phyloP scores from a whole-genome alignment of 768 basidiomycete genomes.

The Leccinellum rugosiceps region DNA sequence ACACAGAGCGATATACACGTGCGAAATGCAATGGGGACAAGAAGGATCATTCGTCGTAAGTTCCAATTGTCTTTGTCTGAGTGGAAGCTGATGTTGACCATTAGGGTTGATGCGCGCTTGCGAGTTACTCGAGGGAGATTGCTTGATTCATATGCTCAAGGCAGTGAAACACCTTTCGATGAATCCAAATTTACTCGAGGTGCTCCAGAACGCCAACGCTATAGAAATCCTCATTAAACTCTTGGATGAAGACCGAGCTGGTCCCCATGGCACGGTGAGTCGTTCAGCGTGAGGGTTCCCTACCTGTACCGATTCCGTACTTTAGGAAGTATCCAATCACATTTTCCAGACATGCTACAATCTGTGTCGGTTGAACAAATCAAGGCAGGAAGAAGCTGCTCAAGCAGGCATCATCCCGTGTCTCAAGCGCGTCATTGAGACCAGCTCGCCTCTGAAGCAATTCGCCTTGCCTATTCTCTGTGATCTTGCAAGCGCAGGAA shows the following conservation, averaged over 20 bases:
- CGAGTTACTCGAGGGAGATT: slow-evolving; percentile 81
- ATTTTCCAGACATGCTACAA: slow-evolving; percentile 98
- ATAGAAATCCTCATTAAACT: slow-evolving; percentile 88
- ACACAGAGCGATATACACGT: slow-evolving; percentile 96
- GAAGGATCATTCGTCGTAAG: slow-evolving; percentile 88
- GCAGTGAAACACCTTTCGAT: slow-evolving; percentile 96
- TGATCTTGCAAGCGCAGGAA: slow-evolving; percentile 92
- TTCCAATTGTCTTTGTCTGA: slow-evolving; percentile 7
- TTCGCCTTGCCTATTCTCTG: slow-evolving; percentile 96
- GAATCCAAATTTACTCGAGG: slow-evolving; percentile 85
- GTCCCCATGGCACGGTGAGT: slow-evolving; percentile 77
- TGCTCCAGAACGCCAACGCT: slow-evolving; percentile 93
- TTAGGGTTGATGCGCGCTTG: slow-evolving; percentile 85
- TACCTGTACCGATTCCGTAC: neutral
- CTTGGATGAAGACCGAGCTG: slow-evolving; percentile 75
- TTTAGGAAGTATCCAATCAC: slow-evolving; percentile 93
- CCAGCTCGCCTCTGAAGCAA: slow-evolving; percentile 90
- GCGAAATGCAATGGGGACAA: slow-evolving; percentile 84
- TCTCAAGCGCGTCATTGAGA: slow-evolving; percentile 83
- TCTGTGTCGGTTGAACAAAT: slow-evolving; percentile 91
- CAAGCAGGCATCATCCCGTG: slow-evolving; percentile 93
- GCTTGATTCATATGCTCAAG: slow-evolving; percentile 86
- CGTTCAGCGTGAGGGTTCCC: neutral
- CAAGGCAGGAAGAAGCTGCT: slow-evolving; percentile 94
- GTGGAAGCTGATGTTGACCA: slow-evolving; percentile 1